A percentile compares a stretch with the other conserved stretches of the same genome.
phyloP scores from a whole-genome alignment of 2,329 filamentous ascomycete species.

The Aspergillus sclerotialis region DNA sequence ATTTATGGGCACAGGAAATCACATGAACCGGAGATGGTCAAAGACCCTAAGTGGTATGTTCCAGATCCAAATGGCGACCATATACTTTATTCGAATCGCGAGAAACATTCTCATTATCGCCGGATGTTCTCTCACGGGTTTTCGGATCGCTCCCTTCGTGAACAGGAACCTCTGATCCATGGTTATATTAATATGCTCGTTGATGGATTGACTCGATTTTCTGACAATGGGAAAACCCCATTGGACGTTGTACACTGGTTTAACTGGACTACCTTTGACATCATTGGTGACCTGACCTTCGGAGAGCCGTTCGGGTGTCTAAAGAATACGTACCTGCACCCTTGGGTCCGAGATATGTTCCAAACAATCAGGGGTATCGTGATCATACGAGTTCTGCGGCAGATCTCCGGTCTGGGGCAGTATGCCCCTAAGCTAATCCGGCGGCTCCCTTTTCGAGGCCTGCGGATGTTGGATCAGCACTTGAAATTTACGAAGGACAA shows the following conservation, averaged over 20 bases:
- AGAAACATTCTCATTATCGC: conserved; percentile 21
- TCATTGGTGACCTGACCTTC: conserved; percentile 20
- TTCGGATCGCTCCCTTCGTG: conserved; percentile 31
- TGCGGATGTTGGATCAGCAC: conserved; percentile 2
- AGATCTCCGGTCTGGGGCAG: conserved; percentile 4
- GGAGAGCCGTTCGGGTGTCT: conserved; percentile 18
- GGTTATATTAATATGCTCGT: conserved; percentile 23
- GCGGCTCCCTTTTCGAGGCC: not conserved
- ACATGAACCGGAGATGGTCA: not conserved
- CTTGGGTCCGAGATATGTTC: conserved; percentile 16
- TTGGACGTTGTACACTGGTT: conserved; percentile 19
- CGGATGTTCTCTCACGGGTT: conserved; percentile 31
- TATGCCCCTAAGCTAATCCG: too few species aligned
- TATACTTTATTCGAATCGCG: conserved; percentile 9
- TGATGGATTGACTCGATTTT: conserved; percentile 9
- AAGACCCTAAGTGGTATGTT: conserved; percentile 7
- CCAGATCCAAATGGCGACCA: conserved; percentile 3
- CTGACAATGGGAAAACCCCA: conserved; percentile 2
- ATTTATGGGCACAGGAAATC: conserved; percentile 16
- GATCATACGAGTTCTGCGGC: not conserved
- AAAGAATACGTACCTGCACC: conserved; percentile 11
- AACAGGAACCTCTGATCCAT: conserved; percentile 29
- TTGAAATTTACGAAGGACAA: not conserved
- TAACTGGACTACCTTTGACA: conserved; percentile 18
- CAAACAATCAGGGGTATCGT: conserved; percentile 4